phyloP scores from a whole-genome alignment of 345 rosid species.

The Ceriops tagal region DNA sequence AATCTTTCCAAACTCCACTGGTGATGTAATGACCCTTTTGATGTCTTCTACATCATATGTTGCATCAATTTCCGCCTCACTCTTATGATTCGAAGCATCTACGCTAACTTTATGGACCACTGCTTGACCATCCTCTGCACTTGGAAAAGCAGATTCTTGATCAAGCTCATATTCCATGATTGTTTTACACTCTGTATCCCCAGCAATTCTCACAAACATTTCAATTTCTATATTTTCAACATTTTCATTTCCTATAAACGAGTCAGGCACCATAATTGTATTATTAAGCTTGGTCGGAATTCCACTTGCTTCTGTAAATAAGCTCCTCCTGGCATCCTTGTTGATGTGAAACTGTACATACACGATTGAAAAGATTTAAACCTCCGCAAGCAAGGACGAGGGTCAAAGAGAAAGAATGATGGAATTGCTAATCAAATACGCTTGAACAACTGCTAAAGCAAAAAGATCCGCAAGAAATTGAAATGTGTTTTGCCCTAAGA shows the following conservation, averaged over 20 bases:
- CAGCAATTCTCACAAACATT: slow-evolving; percentile 6
- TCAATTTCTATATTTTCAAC: slow-evolving; percentile 15
- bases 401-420: neutral
- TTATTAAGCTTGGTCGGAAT: slow-evolving; percentile 16
- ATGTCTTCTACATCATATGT: slow-evolving; percentile 19
- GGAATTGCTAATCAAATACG: too few species aligned
- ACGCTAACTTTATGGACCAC: slow-evolving; percentile 16
- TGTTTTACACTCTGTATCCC: slow-evolving; percentile 7
- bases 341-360: slow-evolving; percentile 32
- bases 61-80: slow-evolving; percentile 13
- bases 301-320: slow-evolving; percentile 6
- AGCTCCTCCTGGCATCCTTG: slow-evolving; percentile 24
- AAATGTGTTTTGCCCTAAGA: neutral
- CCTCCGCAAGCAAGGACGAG: neutral
- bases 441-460: neutral
- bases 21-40: slow-evolving; percentile 15
- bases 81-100: slow-evolving; percentile 17
- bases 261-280: slow-evolving; percentile 20
- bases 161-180: slow-evolving; percentile 24
- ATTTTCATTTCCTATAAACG: slow-evolving; percentile 27
- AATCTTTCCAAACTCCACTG: slow-evolving; percentile 12
- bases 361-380: slow-evolving; percentile 3
- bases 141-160: slow-evolving; percentile 17
- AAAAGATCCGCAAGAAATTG: neutral
- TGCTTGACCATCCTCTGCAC: slow-evolving; percentile 10